Evolutionary conservation across 257 asterid species (phyloP), one percentile per base, ranked within the genome.

Genomic region (Solanum piurae): DNA sequence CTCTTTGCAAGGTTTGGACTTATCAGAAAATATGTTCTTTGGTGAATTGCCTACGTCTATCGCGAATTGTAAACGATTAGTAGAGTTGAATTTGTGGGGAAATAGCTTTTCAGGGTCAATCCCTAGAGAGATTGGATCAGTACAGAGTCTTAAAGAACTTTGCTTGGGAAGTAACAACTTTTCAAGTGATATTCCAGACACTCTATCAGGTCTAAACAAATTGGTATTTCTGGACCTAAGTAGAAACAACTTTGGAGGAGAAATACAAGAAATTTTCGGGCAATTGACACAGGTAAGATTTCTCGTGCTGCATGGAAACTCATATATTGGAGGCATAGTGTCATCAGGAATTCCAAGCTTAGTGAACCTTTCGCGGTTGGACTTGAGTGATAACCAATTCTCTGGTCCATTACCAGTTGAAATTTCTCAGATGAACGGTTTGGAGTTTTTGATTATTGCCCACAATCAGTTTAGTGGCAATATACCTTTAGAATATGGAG

Each of bases 401-500:
- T 88, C 98, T 1, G 98, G 98, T 80, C 89, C 90, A 13, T 88
- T 97, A 85, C 99, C 99, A 0, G 87, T 86, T 6, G 94, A 94
- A 80, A 60, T 94, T 27, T 92, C 98, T 7, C 86, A 77, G 77
- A 92, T 94, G 95, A 34, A 64, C 4, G 92, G 90, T 91, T 88
- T 97, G 55, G 93, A 76, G 89, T 95, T 94, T 89, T 86, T 97
- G 89, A 86, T 95, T 86, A 98, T 97, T 33, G 95, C 99, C 9
- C 83, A 86, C 88, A 96, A 96, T 86, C 92, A 86, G 31, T 97
- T 96, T 89, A 83, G 90, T 8, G 99, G 98, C 7, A 87, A 74
- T 69, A 95, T 97, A 88, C 99, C 99, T 34, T 25, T 84, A 3
- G 96, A 94, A 86, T 97, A 93, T 52, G 99, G 99, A 74, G 73